Evolutionary conservation across 176 grass and related monocot genomes (phyloP), one percentile per base, ranked within the genome.

Genomic region (Oryza rufipogon): DNA sequence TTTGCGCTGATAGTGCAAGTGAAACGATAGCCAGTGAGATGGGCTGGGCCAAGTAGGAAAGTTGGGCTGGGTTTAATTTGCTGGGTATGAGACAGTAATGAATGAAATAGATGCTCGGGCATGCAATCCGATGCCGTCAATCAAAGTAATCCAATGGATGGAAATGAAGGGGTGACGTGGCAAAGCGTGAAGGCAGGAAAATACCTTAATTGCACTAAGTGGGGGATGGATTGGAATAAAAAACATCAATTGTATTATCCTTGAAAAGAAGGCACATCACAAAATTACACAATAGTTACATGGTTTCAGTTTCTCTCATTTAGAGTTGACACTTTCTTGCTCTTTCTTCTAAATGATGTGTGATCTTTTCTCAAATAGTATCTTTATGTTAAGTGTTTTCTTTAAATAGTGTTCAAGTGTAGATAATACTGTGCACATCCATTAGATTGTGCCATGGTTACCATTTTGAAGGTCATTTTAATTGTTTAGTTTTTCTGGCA

Each of bases 281-380:
- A 63, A 69, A 47, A 34, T 82, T 49, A 20, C 70, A 16, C 58
- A 61, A 0, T 4, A 49, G 2, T 26, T 36, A 69, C 45, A 17
- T 68, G 34, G 25, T 7, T 84, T 88, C 44, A 13, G 5, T 83
- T 88, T 71, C 15, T 45, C 64, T 75, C 68, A 66, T 78, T 30
- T 54, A 12, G 32, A 71, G 25, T 71, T 45, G 19, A 47, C 78
- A 67, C 44, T 73, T 78, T 19, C 22, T 45, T 74, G 11, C 58
- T 68, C 15, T 41, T 1, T 44, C 11, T 41, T 41, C 39, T 41
- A 6, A 41, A 41, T 6, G 39, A 41, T 41, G 41, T 45, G 76
- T 0, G 0, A 73, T 66, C 34, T 79, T 86, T 33, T 15, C 32
- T 74, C 15, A 42, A 66, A 56, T 52, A 63, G 66, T 16, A 16